Base-by-base conservation (phyloP, 2,329 filamentous ascomycete genomes). In the Colletotrichum noveboracense region DNA sequence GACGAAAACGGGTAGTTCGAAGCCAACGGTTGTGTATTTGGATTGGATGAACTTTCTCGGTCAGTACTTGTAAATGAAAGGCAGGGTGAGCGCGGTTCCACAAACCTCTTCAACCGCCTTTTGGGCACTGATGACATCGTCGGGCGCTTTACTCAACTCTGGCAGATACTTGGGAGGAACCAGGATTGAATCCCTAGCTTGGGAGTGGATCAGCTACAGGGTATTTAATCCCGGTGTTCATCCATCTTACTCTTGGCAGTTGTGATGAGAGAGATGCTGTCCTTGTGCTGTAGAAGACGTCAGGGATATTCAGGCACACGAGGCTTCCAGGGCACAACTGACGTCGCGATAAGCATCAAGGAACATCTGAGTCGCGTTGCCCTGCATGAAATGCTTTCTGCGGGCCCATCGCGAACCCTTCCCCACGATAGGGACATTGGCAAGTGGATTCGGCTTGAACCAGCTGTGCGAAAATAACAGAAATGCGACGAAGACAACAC, bases 341-440 rank as follows among this genome's bases (percentile, higher is more conserved):
- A 66, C 64, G 36, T 48, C 55, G 6, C 38, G 38, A 21, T 66
- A 66, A 32, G 64, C 64, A 32, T 66, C 64, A 14, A 66, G 64
- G 12, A 66, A 66, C 64, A 66, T 66, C 24, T 34, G 26, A 55
- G 38, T 66, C 26, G 64, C 64, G 28, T 66, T 66, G 16, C 64
- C 64, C 38, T 66, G 64, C 64, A 66, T 55, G 24, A 66, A 66
- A 3, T 52, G 38, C 38, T 66, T 66, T 52, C 64, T 66, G 12
- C 64, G 64, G 26, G 64, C 64, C 64, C 64, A 66, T 34, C 64
- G 38, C 38, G 64, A 66, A n/a, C 64, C 64, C 26, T 55, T 66
- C 1, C 64, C 64, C 38, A 52, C 43, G 10, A 52, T 52, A 0
- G n/a, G 43, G 12, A 52, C n/a, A 3, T 24, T 52, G 10, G 43